Percentiles rank a stretch among this genome's conserved stretches.
Conservation (phyloP, 148 eudicot genomes). For the Silene latifolia region DNA sequence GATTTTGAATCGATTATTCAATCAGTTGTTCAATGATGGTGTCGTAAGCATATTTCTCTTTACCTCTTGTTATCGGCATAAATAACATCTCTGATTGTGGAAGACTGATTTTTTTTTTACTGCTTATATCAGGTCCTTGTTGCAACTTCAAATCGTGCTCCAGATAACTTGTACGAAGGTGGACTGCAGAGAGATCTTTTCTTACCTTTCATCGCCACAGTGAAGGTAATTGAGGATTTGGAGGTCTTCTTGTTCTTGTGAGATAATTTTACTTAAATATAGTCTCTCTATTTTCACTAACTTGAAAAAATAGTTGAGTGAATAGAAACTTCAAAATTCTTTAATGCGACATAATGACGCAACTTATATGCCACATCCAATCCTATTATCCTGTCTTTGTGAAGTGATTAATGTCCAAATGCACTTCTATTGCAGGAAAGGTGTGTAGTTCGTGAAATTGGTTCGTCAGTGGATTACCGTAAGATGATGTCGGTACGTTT, state of each 20-base stretch:
- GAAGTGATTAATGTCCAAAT: not conserved
- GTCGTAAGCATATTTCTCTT: conserved; percentile 42
- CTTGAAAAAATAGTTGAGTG: not conserved
- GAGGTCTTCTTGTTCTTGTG: not conserved
- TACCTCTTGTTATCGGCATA: conserved; percentile 4
- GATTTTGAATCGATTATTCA: conserved; percentile 78
- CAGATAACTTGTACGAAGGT: conserved; percentile 87
- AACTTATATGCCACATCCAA: not conserved
- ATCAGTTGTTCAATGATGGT: conserved; percentile 73
- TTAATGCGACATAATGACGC: not conserved
- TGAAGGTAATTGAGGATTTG: conserved; percentile 45
- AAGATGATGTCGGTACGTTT: conserved; percentile 66
- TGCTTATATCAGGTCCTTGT: conserved; percentile 63
- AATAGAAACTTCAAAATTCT: not conserved
- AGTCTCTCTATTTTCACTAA: not conserved
- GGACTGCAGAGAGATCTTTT: conserved; percentile 94
- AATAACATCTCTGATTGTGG: conserved; percentile 1
- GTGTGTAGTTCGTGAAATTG: conserved; percentile 74
- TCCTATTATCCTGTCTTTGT: not conserved
- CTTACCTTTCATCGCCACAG: conserved; percentile 73
- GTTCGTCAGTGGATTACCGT: conserved; percentile 80
- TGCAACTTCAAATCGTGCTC: conserved; percentile 90
- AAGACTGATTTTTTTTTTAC: not conserved
- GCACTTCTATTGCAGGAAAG: conserved; percentile 57
- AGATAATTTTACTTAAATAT: too few relatives aligned